Evolutionary conservation across 257 asterid species (phyloP), one percentile per base, ranked within the genome.

Genomic region (Lithospermum erythrorhizon): DNA sequence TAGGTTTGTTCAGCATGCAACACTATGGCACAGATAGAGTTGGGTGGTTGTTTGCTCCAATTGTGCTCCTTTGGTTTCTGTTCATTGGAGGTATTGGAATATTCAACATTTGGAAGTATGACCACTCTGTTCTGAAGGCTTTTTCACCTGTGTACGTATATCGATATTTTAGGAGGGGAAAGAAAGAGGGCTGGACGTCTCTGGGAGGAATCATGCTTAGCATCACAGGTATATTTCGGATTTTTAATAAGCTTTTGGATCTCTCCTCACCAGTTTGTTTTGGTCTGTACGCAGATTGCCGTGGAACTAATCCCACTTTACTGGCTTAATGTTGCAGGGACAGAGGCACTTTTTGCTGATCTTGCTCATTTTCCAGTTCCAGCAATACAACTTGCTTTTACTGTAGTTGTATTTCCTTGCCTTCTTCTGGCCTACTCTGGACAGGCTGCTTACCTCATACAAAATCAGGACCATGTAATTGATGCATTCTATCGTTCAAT

Each of bases 281-380:
- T 45, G 19, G 13, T 3, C 24, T 48, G 13, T 45, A n/a, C 20
- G 6, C 35, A 24, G 48, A 41, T 59, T 13, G 27, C 41, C 4
- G 27, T 2, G n/a, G 1, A 19, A 9, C 20, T 48, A 16, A 14
- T 2, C 17, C 17, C 35, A 18, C 25, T 41, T 1, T 21, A 25
- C 2, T 9, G 5, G 11, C 23, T 6, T 37, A 3, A 55, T 32
- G 57, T 45, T 64, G 68, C 77, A 80, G 89, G 93, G 59, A 63
- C 84, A 1, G 95, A 84, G 68, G 95, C 95, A 6, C 52, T 87
- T 27, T 87, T 84, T 66, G 94, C 90, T 0, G 90, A 87, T 53
- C 75, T 87, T 21, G 94, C 84, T 1, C 94, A 87, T 60, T 84
- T 87, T 63, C 76, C 80, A 0, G 87, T 86, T 25, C 79, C 65